Evolutionary conservation across 2,329 filamentous ascomycete species (phyloP).

Genomic region (Aspergillus sp.): DNA sequence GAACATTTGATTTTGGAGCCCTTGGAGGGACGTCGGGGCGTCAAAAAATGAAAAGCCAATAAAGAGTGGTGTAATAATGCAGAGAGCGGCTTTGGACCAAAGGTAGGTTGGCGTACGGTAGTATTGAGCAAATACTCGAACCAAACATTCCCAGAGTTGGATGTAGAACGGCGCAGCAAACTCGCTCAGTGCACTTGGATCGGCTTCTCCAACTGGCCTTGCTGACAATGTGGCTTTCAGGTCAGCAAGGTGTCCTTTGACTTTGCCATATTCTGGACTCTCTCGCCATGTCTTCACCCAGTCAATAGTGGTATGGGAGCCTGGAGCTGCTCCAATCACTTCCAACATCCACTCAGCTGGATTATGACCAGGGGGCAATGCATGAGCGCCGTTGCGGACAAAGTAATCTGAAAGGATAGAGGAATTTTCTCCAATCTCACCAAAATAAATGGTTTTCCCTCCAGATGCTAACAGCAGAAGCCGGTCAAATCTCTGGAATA

Average conservation of each 20-base stretch:
- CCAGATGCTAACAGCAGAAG: constrained; percentile 62
- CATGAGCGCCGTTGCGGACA: constrained; percentile 19
- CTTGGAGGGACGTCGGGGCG: constrained; percentile 73
- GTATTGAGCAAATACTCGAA: constrained; percentile 82
- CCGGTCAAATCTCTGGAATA: constrained; percentile 82
- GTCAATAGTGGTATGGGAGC: constrained; percentile 58
- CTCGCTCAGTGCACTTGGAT: constrained; percentile 17
- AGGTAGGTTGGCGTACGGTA: constrained; percentile 86
- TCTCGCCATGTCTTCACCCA: constrained; percentile 60
- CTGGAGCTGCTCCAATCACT: constrained; percentile 52
- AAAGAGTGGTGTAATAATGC: constrained; percentile 62
- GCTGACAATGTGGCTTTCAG: constrained; percentile 46
- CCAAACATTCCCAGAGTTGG: constrained; percentile 68
- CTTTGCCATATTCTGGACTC: constrained; percentile 57
- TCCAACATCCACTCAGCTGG: constrained; percentile 24
- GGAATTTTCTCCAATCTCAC: constrained; percentile 19
- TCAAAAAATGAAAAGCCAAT: constrained; percentile 81
- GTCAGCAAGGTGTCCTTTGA: constrained; percentile 52
- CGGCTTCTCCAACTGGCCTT: constrained; percentile 1
- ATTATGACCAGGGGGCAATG: constrained; percentile 8
- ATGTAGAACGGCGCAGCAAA: constrained; percentile 72
- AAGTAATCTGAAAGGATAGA: constrained; percentile 17
- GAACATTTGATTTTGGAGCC: constrained; percentile 86
- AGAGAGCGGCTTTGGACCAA: constrained; percentile 72
- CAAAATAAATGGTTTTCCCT: constrained; percentile 21